Percentiles rank a stretch among this genome's conserved stretches.
Conservation (phyloP, 1,139 yeast genomes). For the Casaregolazyma lundiana region DNA sequence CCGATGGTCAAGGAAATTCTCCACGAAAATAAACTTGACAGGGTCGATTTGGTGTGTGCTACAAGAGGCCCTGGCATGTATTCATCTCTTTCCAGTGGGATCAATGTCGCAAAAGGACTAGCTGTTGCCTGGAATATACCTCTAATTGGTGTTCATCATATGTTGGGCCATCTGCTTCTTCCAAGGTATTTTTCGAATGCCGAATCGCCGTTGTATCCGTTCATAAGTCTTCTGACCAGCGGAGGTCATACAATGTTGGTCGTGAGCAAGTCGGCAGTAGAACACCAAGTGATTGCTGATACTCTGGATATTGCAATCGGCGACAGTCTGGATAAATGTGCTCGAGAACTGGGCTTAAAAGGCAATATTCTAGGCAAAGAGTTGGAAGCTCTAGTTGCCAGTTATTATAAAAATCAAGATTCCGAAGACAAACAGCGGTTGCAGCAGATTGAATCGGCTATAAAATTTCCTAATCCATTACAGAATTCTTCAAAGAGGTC, state of each 20-base stretch:
- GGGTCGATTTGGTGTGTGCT: constrained; percentile 77
- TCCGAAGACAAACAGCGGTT: background rate
- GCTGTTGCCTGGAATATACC: constrained; percentile 75
- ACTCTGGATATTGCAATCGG: constrained; percentile 91
- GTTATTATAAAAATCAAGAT: constrained; percentile 26
- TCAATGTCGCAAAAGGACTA: constrained; percentile 81
- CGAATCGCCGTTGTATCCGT: constrained; percentile 62
- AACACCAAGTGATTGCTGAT: constrained; percentile 70
- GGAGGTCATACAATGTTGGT: constrained; percentile 97
- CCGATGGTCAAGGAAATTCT: constrained; percentile 40
- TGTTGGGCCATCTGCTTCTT: constrained; percentile 84
- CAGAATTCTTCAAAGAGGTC: constrained; percentile 44
- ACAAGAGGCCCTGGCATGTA: constrained; percentile 98
- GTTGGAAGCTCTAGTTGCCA: constrained; percentile 54
- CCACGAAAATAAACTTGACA: constrained; percentile 28
- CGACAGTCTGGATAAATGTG: constrained; percentile 89
- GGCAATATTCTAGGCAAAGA: constrained; percentile 88
- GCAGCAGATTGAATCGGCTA: constrained; percentile 22
- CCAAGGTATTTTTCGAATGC: constrained; percentile 50
- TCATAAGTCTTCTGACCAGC: constrained; percentile 71
- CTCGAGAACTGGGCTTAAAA: constrained; percentile 69
- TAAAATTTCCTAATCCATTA: constrained; percentile 50
- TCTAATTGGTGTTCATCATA: constrained; percentile 87
- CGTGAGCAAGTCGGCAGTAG: constrained; percentile 50
- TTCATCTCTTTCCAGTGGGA: constrained; percentile 78